Conservation (phyloP, 148 eudicot genomes). For the Nepenthes mirabilis region DNA sequence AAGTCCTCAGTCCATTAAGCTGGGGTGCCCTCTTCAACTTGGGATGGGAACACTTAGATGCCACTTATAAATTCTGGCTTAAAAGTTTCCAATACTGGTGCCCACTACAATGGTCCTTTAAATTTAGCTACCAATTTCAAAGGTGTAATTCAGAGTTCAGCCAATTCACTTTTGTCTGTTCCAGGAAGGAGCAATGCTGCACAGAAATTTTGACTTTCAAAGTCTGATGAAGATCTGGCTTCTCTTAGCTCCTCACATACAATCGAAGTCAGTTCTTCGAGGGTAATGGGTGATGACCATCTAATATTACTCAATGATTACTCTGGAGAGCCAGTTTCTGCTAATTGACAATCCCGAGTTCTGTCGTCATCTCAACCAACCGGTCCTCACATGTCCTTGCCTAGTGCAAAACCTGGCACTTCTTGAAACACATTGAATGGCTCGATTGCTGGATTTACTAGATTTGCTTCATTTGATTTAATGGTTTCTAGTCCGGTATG, state of each 20-base stretch:
- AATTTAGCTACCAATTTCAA: constrained; percentile 33
- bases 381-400: constrained; percentile 20
- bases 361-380: constrained; percentile 26
- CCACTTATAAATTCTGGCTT: constrained; percentile 22
- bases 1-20: constrained; percentile 17
- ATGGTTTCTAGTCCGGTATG: constrained; percentile 36
- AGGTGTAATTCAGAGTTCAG: constrained; percentile 43
- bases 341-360: constrained; percentile 29
- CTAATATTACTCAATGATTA: constrained; percentile 21
- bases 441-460: constrained; percentile 14
- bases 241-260: constrained; percentile 64
- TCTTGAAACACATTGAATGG: constrained; percentile 22
- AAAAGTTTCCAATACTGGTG: constrained; percentile 16
- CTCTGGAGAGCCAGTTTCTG: constrained; percentile 4
- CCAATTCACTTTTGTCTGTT: constrained; percentile 32
- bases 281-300: constrained; percentile 55
- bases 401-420: constrained; percentile 20
- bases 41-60: constrained; percentile 31
- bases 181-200: constrained; percentile 32
- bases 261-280: constrained; percentile 39
- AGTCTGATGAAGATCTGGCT: constrained; percentile 80
- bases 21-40: constrained; percentile 39
- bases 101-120: constrained; percentile 31
- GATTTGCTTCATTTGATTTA: constrained; percentile 29
- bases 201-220: constrained; percentile 62